Evolutionary conservation across 441 rosid genomes (phyloP).

Genomic region (Brassica hybrid): DNA sequence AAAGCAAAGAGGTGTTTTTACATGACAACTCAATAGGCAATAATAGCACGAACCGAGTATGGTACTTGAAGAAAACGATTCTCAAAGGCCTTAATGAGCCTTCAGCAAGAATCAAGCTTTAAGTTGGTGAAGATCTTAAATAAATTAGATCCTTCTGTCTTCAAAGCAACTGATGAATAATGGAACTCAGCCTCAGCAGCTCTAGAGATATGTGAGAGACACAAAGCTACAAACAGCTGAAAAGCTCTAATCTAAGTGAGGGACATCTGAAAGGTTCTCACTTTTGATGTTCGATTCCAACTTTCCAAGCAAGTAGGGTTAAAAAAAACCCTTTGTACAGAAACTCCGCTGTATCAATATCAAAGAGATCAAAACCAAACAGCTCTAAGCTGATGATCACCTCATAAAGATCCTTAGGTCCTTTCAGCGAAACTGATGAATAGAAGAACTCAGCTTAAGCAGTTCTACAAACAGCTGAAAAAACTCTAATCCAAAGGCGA

Average conservation of each 20-base stretch:
- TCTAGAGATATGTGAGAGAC: background rate
- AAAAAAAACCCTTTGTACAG: background rate
- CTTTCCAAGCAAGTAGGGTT: background rate
- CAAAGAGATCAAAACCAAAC: conserved; percentile 12
- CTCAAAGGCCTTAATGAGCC: conserved; percentile 1
- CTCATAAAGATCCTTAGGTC: background rate
- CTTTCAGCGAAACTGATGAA: background rate
- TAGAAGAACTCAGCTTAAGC: background rate
- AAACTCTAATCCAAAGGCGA: conserved; percentile 17
- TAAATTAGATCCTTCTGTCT: background rate
- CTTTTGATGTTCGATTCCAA: conserved; percentile 11
- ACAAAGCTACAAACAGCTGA: background rate
- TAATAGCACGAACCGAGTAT: conserved; percentile 29
- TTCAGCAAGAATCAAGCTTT: conserved; percentile 6
- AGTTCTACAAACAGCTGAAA: conserved; percentile 18
- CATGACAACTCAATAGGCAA: conserved; percentile 43
- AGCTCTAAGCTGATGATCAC: background rate
- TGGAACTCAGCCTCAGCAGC: conserved; percentile 3
- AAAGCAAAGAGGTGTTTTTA: conserved; percentile 32
- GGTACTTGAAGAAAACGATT: background rate
- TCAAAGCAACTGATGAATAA: background rate
- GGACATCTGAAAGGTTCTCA: conserved; percentile 8
- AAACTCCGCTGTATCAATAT: conserved; percentile 28
- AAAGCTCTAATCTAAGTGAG: conserved; percentile 19
- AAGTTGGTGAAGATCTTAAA: background rate